Evolutionary conservation across 352 stramenopile genomes (phyloP).

Genomic region (Phytophthora brassicae): DNA sequence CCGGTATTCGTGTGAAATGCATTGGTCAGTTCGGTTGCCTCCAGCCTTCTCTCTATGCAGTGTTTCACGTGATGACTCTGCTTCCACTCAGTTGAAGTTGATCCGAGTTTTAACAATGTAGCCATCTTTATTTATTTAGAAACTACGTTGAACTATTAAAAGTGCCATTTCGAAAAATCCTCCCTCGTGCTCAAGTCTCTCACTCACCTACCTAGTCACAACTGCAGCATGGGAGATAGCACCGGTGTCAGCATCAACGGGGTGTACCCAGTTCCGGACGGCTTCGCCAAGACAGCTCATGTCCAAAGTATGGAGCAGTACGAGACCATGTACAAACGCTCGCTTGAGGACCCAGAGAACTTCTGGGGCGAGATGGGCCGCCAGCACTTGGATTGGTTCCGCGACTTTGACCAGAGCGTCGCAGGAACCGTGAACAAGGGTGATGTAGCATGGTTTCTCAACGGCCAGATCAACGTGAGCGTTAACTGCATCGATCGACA

Average conservation of each 20-base stretch:
- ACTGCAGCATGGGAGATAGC: slow-evolving; percentile 29
- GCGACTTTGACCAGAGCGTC: slow-evolving; percentile 87
- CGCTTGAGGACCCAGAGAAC: slow-evolving; percentile 74
- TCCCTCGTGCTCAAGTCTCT: slow-evolving; percentile 6
- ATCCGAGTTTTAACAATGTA: slow-evolving; percentile 11
- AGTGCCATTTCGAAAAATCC: slow-evolving; percentile 24
- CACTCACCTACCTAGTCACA: neutral
- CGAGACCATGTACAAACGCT: slow-evolving; percentile 83
- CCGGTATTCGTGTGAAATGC: slow-evolving; percentile 32
- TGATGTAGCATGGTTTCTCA: slow-evolving; percentile 93
- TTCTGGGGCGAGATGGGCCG: slow-evolving; percentile 93
- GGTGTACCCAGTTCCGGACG: slow-evolving; percentile 29
- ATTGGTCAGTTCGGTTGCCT: neutral
- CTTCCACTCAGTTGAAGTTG: slow-evolving; percentile 15
- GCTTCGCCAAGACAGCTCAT: slow-evolving; percentile 57
- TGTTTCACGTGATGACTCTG: slow-evolving; percentile 26
- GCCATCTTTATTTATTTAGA: slow-evolving; percentile 9
- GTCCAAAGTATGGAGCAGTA: slow-evolving; percentile 75
- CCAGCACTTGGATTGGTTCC: slow-evolving; percentile 92
- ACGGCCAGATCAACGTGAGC: slow-evolving; percentile 93
- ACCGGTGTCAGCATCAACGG: slow-evolving; percentile 34
- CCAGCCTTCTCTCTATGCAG: neutral
- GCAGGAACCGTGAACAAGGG: slow-evolving; percentile 88
- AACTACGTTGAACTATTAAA: slow-evolving; percentile 31
- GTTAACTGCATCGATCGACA: slow-evolving; percentile 96